Evolutionary conservation across 176 grass and related monocot genomes (phyloP).

Genomic region (Elymus sibiricus): DNA sequence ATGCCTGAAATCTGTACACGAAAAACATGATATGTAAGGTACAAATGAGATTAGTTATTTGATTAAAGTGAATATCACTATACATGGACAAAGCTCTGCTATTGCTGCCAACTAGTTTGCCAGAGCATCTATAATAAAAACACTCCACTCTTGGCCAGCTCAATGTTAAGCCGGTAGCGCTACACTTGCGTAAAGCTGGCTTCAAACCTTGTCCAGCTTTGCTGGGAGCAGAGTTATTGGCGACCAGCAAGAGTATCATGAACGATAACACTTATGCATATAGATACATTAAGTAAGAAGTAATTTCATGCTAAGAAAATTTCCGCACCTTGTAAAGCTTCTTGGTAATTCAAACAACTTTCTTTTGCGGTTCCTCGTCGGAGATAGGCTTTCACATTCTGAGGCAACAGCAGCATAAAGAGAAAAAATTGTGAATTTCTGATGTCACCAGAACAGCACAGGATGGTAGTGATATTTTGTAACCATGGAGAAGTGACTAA

Average conservation of each 20-base stretch:
- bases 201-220: not conserved
- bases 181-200: not conserved
- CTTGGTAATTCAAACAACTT: slow-evolving; percentile 72
- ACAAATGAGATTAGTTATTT: not conserved
- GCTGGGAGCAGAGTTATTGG: not conserved
- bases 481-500: not conserved
- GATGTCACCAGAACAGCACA: slow-evolving; percentile 12
- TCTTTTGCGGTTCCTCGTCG: slow-evolving; percentile 79
- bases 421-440: not conserved
- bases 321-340: slow-evolving; percentile 77
- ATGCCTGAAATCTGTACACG: slow-evolving; percentile 81
- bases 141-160: not conserved
- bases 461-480: not conserved
- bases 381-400: slow-evolving; percentile 97
- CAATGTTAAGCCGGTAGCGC: not conserved
- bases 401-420: slow-evolving; percentile 10
- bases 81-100: not conserved
- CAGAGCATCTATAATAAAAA: not conserved
- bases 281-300: not conserved
- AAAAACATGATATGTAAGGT: not conserved
- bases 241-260: not conserved
- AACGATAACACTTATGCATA: slow-evolving; percentile 19
- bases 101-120: not conserved
- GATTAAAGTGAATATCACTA: not conserved
- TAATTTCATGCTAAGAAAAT: slow-evolving; percentile 25